These are phyloP conservation scores for Patellifolia procumbens DNA, from an alignment of 179 eudicot species.

Conservation along the genomic window DNA sequence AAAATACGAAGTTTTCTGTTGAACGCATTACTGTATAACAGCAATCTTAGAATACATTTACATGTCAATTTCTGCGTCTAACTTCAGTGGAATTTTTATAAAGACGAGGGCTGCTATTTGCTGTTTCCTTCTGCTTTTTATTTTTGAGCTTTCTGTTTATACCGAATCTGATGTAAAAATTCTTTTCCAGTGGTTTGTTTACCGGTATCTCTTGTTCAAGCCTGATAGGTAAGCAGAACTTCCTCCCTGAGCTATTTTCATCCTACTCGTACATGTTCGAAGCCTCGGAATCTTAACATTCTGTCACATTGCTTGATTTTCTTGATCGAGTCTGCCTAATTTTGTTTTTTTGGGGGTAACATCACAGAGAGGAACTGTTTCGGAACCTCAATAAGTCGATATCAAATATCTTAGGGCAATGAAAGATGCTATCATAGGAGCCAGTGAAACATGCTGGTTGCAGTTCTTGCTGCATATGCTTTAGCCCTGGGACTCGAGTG, in stretches of 20 bases:
- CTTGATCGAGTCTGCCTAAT: not conserved
- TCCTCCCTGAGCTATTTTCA: not conserved
- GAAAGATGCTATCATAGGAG: slow-evolving; percentile 9
- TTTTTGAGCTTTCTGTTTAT: not conserved
- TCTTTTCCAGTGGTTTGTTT: slow-evolving; percentile 83
- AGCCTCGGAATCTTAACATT: no score
- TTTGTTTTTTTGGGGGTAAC: not conserved
- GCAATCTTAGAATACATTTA: not conserved
- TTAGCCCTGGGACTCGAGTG: not conserved
- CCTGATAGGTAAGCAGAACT: slow-evolving; percentile 65
- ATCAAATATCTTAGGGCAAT: slow-evolving; percentile 37
- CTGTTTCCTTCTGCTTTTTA: not conserved
- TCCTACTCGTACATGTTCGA: not conserved
- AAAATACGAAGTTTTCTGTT: no score
- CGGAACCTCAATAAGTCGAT: slow-evolving; percentile 29
- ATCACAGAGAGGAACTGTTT: slow-evolving; percentile 33
- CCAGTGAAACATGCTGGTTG: not conserved
- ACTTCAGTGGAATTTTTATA: not conserved
- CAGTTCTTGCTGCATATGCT: not conserved
- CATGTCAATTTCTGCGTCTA: not conserved
- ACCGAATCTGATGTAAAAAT: not conserved
- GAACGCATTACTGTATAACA: no score
- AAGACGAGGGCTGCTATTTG: not conserved
- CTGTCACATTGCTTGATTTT: not conserved
- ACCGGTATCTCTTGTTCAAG: slow-evolving; percentile 89